Evolutionary conservation across 805 yeast genomes (phyloP), one percentile per base, ranked within the genome.

Genomic region (Priceomyces fermenticarens): DNA sequence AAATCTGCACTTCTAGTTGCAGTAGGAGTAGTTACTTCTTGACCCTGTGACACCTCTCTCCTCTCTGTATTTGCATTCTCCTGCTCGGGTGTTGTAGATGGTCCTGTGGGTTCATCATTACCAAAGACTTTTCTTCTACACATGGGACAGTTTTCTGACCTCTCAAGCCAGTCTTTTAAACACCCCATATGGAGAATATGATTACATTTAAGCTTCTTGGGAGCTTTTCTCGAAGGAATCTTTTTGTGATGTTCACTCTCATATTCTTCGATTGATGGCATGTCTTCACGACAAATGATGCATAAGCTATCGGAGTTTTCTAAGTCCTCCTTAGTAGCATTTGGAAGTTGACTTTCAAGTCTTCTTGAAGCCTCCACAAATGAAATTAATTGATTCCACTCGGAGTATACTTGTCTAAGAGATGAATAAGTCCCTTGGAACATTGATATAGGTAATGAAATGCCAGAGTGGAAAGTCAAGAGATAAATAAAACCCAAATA

Each of bases 121-220:
- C 43, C 53, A 45, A 70, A 69, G 5, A 88, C 95, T 9, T 80
- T 77, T 25, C 83, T 71, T 45, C 96, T 72, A 60, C 99, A 93
- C 40, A 90, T 80, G 1, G 99, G 99, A 66, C 99, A 93, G n/a
- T 80, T 78, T 51, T 84, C 91, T 0, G 96, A 88, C 48, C 96
- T 76, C 55, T 87, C 95, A 51, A 93, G 71, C 99, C 99, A 93
- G 49, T 85, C 83, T 54, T 88, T 85, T 46, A 93, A 72, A 60
- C 99, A 93, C 3, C 93, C 90, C 63, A 85, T 67, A 59, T 93
- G 99, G 42, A 91, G 72, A 36, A 88, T 83, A 61, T 93, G 99
- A 17, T 88, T 85, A 69, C 99, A 93, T 1, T 69, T 73, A 36
- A 93, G 70, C 54, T 76, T 84, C 60, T 88, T 88, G 3, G 98